A percentile compares a stretch with the other conserved stretches of the same genome.
Evolutionary conservation across 768 basidiomycete genomes (phyloP).

Genomic region (Suillus subluteus): DNA sequence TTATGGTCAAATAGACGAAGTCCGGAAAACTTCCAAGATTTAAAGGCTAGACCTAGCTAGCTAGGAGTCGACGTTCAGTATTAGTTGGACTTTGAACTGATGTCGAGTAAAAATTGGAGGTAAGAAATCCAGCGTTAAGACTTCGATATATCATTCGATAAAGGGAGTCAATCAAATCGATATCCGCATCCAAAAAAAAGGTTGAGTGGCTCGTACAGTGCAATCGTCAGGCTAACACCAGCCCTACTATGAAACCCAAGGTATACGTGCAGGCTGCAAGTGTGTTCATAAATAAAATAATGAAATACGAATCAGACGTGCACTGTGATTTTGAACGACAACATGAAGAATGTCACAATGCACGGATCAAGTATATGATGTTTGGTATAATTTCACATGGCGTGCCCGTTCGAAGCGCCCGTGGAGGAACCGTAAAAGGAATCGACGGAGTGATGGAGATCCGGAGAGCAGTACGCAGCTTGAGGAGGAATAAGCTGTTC

Average conservation of each 20-base stretch:
- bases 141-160: not conserved
- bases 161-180: slow-evolving; percentile 3
- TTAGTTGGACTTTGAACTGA: not conserved
- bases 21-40: not conserved
- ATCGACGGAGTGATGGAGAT: slow-evolving; percentile 29
- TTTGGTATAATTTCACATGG: not conserved
- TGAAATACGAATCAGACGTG: slow-evolving; percentile 2
- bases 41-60: too few relatives aligned
- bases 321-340: slow-evolving; percentile 5
- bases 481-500: slow-evolving; percentile 11
- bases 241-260: not conserved
- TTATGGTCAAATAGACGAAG: not conserved
- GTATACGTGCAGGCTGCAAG: slow-evolving; percentile 2
- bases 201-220: not conserved
- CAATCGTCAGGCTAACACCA: not conserved
- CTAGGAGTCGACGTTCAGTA: not conserved
- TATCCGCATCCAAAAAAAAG: not conserved
- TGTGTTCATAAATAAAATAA: slow-evolving; percentile 1
- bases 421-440: slow-evolving; percentile 28
- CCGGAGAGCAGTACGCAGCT: slow-evolving; percentile 5
- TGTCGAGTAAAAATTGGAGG: not conserved
- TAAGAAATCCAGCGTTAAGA: not conserved
- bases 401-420: not conserved
- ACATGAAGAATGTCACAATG: slow-evolving; percentile 8
- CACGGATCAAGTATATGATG: not conserved